Evolutionary conservation across 768 basidiomycete species (phyloP), one percentile per base, ranked within the genome.

Genomic region (Podaxis sp.): DNA sequence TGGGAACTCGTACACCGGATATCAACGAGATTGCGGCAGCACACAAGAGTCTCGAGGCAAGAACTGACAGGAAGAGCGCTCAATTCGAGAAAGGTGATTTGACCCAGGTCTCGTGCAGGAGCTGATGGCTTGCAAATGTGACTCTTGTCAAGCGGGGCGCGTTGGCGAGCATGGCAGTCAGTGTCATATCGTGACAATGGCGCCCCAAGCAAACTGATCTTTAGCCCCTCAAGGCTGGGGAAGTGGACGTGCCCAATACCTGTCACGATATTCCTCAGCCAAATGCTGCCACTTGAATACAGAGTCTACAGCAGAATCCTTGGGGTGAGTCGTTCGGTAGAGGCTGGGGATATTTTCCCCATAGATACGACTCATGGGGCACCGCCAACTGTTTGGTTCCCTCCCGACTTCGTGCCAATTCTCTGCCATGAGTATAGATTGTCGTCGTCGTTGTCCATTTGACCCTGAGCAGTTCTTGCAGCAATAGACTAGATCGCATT

Each of bases 81-180:
- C 13, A 61, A 28, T 1, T 61, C 51, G 24, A 61, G 52, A 6
- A 61, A 51, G 39, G 59, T 61, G 26, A 61, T 52, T 15, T 61
- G 59, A 1, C 28, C 22, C 52, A 33, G 22, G 13, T 3, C 39
- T 61, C 59, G 26, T 61, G 38, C 15, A 52, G 38, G n/a, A 44
- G 59, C 15, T 53, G 26, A 28, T 61, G 53, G 4, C 59, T 52
- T 1, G 52, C 28, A 44, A 53, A 53, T 15, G 36, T 15, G 5
- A 52, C 52, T 12, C 22, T 40, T 5, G 51, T 24, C 4, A 61
- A n/a, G 5, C 19, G 24, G 2, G 60, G 60, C 8, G 60, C 60
- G 36, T 54, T 22, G 6, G 48, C n/a, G 3, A 61, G 52, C 52
- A 61, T 53, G 7, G 60, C 26, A 22, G 26, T 30, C 26, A 26